phyloP scores from a whole-genome alignment of 768 basidiomycete genomes.

The Pisolithus sp. region DNA sequence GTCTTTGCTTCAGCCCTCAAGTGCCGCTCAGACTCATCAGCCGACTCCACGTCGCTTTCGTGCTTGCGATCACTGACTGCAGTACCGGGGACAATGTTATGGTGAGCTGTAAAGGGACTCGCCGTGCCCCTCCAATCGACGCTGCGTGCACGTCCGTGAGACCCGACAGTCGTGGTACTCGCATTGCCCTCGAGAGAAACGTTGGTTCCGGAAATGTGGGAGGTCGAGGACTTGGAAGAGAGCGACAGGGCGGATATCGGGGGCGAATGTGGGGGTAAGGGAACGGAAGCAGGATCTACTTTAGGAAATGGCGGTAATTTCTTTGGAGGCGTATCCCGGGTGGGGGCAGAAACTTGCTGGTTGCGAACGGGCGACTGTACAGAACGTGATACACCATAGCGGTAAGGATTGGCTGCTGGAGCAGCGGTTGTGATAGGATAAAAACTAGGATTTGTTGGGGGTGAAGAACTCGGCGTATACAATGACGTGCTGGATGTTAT shows the following conservation, averaged over 20 bases:
- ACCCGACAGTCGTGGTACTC: slow-evolving; percentile 36
- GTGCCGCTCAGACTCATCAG: slow-evolving; percentile 39
- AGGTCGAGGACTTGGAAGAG: slow-evolving; percentile 71
- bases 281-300: slow-evolving; percentile 51
- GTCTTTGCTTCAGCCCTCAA: slow-evolving; percentile 72
- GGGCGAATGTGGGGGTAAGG: slow-evolving; percentile 66
- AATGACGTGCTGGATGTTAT: slow-evolving; percentile 21
- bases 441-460: slow-evolving; percentile 27
- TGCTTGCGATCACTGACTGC: slow-evolving; percentile 18
- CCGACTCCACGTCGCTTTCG: slow-evolving; percentile 30
- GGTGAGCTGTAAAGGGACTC: slow-evolving; percentile 6
- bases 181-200: slow-evolving; percentile 34
- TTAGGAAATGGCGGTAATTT: slow-evolving; percentile 22
- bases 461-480: slow-evolving; percentile 15
- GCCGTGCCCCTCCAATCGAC: slow-evolving; percentile 16
- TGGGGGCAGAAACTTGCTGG: slow-evolving; percentile 19
- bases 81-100: slow-evolving; percentile 6
- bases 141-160: slow-evolving; percentile 34
- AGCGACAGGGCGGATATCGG: slow-evolving; percentile 65
- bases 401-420: slow-evolving; percentile 55
- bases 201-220: slow-evolving; percentile 42
- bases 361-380: slow-evolving; percentile 30
- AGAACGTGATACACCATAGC: slow-evolving; percentile 36
- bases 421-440: slow-evolving; percentile 54
- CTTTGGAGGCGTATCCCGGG: slow-evolving; percentile 19